A percentile compares a stretch with the other conserved stretches of the same genome.
phyloP scores from a whole-genome alignment of 1,139 yeast genomes.

The Candida gigantensis region DNA sequence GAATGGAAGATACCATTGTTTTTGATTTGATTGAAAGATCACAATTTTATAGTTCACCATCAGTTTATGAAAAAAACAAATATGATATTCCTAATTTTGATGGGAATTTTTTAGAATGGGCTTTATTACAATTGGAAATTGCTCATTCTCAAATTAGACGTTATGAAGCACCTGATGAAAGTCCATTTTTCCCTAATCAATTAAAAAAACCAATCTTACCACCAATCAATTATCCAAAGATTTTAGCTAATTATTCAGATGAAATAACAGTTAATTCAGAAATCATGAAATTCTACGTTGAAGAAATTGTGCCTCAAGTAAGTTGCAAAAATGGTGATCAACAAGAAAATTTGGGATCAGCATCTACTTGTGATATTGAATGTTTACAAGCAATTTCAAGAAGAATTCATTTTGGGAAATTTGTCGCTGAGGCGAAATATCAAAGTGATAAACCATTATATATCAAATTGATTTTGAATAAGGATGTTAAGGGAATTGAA shows the following conservation, averaged over 20 bases:
- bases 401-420: slow-evolving; percentile 93
- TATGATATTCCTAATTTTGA: slow-evolving; percentile 66
- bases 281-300: slow-evolving; percentile 67
- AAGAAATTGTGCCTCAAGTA: slow-evolving; percentile 71
- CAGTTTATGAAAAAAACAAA: slow-evolving; percentile 66
- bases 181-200: slow-evolving; percentile 80
- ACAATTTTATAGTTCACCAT: slow-evolving; percentile 75
- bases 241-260: slow-evolving; percentile 71
- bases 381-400: slow-evolving; percentile 87
- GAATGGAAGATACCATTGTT: slow-evolving; percentile 96
- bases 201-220: slow-evolving; percentile 75
- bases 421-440: slow-evolving; percentile 95
- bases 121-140: slow-evolving; percentile 71
- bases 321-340: slow-evolving; percentile 75
- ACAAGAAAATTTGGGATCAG: slow-evolving; percentile 83
- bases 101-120: slow-evolving; percentile 88
- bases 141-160: slow-evolving; percentile 85
- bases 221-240: slow-evolving; percentile 71
- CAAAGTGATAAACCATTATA: slow-evolving; percentile 65
- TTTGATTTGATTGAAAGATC: slow-evolving; percentile 92
- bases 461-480: slow-evolving; percentile 60
- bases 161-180: slow-evolving; percentile 92
- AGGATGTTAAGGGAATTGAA: slow-evolving; percentile 73
- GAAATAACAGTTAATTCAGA: slow-evolving; percentile 75
- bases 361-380: slow-evolving; percentile 82